Base-by-base conservation (phyloP, 768 basidiomycete genomes). In the Lanmaoa pseudosensibilis region DNA sequence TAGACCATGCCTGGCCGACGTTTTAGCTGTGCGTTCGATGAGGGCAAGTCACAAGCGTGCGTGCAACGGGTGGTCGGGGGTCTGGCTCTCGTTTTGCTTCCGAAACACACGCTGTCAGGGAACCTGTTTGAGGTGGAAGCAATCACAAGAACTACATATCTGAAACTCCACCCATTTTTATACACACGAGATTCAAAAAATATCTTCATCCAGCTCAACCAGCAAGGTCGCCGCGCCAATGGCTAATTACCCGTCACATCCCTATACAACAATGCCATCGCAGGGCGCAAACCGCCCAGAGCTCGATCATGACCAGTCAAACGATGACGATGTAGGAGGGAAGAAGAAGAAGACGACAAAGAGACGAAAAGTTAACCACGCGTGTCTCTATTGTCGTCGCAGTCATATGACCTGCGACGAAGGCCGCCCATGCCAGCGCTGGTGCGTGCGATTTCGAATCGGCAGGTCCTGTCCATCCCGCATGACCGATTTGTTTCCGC, bases 401-500 rank as follows among this genome's bases (percentile, higher is more conserved):
- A 93, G 91, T 78, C 90, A 91, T 83, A 91, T 93, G 90, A 91
- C 89, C 9, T 92, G 91, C 75, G 91, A 92, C 68, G 91, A 92
- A 65, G 89, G 90, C 18, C 77, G 89, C 37, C 94, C 94, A 16
- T 97, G 95, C 71, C 90, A 94, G 65, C 85, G 95, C 63, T 96
- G 94, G 94, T 94, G 69, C 72, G 90, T 65, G 37, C n/a, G 43
- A 59, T 56, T 53, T 55, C n/a, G 50, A 43, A 59, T 62, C 53
- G 44, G 46, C 37, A 25, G 54, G 3, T 15, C 38, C n/a, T 37
- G 16, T 32, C 11, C 45, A 61, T 18, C 51, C 52, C 48, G 9
- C 8, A 46, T 63, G 36, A 53, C 52, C 40, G 54, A 52, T 50
- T 39, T 53, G 19, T 32, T n/a, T 57, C 50, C 25, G 32, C 47